Evolutionary conservation across 2,329 filamentous ascomycete genomes (phyloP).

Genomic region (Fusarium anguioides): DNA sequence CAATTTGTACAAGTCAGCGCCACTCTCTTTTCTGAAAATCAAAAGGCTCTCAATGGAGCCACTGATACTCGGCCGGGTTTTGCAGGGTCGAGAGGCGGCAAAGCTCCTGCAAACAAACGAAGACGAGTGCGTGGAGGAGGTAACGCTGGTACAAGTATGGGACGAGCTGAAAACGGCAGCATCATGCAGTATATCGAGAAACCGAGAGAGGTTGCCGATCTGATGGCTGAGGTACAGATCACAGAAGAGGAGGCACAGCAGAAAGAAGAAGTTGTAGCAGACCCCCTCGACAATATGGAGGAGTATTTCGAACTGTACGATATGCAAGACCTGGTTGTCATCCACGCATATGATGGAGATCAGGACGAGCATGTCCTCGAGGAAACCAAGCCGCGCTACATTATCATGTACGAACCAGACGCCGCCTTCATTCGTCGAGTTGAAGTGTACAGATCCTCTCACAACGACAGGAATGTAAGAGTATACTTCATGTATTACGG

Average conservation of each 20-base stretch:
- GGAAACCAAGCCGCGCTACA: slow-evolving; percentile 90
- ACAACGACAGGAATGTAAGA: slow-evolving; percentile 86
- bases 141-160: slow-evolving; percentile 64
- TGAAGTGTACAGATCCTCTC: slow-evolving; percentile 95
- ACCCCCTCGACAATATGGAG: slow-evolving; percentile 91
- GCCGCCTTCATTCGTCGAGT: slow-evolving; percentile 93
- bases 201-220: slow-evolving; percentile 80
- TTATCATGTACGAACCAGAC: slow-evolving; percentile 99
- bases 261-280: slow-evolving; percentile 78
- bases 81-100: slow-evolving; percentile 64
- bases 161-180: slow-evolving; percentile 77
- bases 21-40: slow-evolving; percentile 81
- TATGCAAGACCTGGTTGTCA: slow-evolving; percentile 86
- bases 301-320: slow-evolving; percentile 92
- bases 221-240: slow-evolving; percentile 86
- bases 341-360: slow-evolving; percentile 95
- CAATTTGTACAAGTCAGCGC: slow-evolving; percentile 88
- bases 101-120: slow-evolving; percentile 83
- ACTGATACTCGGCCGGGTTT: slow-evolving; percentile 65
- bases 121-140: slow-evolving; percentile 86
- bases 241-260: slow-evolving; percentile 80
- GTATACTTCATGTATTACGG: slow-evolving; percentile 99
- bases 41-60: slow-evolving; percentile 77
- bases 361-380: slow-evolving; percentile 97
- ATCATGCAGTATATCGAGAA: slow-evolving; percentile 84